Evolutionary conservation across 768 basidiomycete species (phyloP), one percentile per base, ranked within the genome.

Genomic region (Boletellus ananiceps): DNA sequence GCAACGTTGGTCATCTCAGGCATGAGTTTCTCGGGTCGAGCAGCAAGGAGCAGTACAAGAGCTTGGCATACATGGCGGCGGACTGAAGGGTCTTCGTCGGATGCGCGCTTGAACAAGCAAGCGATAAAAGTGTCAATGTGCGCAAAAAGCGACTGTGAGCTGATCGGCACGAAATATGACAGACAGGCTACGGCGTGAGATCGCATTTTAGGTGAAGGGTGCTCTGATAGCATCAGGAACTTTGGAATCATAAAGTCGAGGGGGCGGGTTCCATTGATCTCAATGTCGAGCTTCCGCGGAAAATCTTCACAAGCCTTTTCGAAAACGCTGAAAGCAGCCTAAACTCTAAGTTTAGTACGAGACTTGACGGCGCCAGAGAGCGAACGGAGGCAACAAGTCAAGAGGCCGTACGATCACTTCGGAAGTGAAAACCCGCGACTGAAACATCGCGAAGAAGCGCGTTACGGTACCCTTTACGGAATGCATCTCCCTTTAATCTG

Each of bases 261-360:
- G 0, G 94, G 92, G 43, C 92, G 80, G n/a, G 84, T 82, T 45
- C 95, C 95, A 59, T 84, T 84, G 62, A 98, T 89, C 54, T 94
- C 88, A 54, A 97, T 80, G 69, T 96, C 92, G 71, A 97, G 80
- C 74, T 95, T 93, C 56, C 89, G 82, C 15, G 96, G 94, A 56
- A 91, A 94, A 65, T 99, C 96, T 68, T 98, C 93, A 69, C 93
- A 95, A 45, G 95, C 88, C 67, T 96, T 96, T 69, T 91, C 88
- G 32, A 98, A 78, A 2, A 93, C 86, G 64, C 91, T 88, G 71
- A 98, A 97, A 12, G 93, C 90, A 40, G 90, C 89, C 95, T 87
- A 45, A 0, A 33, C 36, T 55, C 18, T 27, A 47, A 53, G 46
- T 56, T 58, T 43, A 59, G 57, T 55, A 56, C 46, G 21, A 49